phyloP scores from a whole-genome alignment of 768 basidiomycete species.

The Basidioascus undulatus region DNA sequence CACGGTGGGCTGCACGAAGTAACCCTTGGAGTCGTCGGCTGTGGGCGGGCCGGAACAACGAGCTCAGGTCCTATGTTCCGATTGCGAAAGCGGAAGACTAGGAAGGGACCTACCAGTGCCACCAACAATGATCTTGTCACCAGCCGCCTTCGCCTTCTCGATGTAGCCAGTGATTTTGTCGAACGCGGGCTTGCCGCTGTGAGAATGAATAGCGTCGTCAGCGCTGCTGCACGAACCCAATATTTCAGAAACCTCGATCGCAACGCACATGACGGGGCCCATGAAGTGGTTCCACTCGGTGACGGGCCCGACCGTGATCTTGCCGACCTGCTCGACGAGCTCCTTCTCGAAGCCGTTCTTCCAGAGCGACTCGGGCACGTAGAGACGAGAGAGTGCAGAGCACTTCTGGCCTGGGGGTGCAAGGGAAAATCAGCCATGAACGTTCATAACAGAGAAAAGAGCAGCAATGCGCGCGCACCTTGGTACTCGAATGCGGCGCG shows the following conservation, averaged over 20 bases:
- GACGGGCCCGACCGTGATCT: constrained; percentile 61
- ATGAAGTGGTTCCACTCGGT: constrained; percentile 64
- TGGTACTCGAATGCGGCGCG: constrained; percentile 89
- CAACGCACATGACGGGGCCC: constrained; percentile 75
- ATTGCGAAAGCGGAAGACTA: no score
- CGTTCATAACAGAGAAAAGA: not conserved
- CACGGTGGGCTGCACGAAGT: constrained; percentile 80
- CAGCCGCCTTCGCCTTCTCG: constrained; percentile 59
- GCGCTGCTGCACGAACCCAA: no score
- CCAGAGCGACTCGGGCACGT: constrained; percentile 77
- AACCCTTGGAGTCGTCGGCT: constrained; percentile 79
- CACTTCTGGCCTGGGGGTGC: constrained; percentile 60
- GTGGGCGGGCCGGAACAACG: not conserved
- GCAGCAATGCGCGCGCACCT: constrained; percentile 33
- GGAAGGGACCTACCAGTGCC: constrained; percentile 34
- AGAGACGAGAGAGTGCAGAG: constrained; percentile 72
- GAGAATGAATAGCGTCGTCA: not conserved
- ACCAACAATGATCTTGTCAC: constrained; percentile 72
- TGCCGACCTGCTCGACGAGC: constrained; percentile 45
- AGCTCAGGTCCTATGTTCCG: no score
- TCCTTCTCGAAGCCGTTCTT: constrained; percentile 53
- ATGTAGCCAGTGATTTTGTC: constrained; percentile 69
- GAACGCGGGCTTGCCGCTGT: constrained; percentile 58
- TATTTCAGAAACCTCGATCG: not conserved
- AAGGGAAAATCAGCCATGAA: not conserved